Conservation (phyloP, 1,284 basidiomycete species). For the Gomphus bonarii region DNA sequence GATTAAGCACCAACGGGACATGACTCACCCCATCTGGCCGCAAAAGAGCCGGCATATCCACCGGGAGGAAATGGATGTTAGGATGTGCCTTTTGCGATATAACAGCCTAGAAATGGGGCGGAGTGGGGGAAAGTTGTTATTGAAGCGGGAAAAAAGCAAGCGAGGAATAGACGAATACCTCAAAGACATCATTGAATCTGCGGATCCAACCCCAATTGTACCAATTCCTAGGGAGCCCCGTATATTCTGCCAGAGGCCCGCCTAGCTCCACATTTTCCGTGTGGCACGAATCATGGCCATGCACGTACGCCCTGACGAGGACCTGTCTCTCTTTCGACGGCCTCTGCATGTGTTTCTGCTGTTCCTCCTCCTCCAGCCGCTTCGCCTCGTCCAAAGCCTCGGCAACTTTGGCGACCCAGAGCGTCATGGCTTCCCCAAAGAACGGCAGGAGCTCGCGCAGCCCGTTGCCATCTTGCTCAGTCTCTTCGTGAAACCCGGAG, state of each 20-base stretch:
- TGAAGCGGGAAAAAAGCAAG: background rate
- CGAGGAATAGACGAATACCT: conserved; percentile 27
- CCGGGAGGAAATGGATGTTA: conserved; percentile 45
- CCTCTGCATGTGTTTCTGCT: conserved; percentile 15
- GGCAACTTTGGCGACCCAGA: conserved; percentile 44
- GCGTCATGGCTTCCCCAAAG: conserved; percentile 41
- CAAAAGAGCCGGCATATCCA: conserved; percentile 47
- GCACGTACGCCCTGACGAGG: conserved; percentile 48
- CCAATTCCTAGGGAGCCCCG: conserved; percentile 34
- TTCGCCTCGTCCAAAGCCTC: conserved; percentile 22
- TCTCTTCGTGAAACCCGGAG: conserved; percentile 32
- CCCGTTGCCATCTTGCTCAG: conserved; percentile 29
- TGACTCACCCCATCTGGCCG: conserved; percentile 50
- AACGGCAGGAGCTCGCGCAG: conserved; percentile 42
- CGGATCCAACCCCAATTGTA: conserved; percentile 56
- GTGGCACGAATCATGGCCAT: conserved; percentile 55
- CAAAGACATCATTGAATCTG: conserved; percentile 43
- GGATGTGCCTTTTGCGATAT: conserved; percentile 33
- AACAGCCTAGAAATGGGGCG: conserved; percentile 26
- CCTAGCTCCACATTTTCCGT: conserved; percentile 30
- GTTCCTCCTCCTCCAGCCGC: conserved; percentile 13
- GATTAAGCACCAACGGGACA: background rate
- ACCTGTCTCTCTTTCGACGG: conserved; percentile 29
- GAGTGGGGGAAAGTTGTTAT: too few relatives aligned
- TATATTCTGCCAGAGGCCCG: conserved; percentile 20